A percentile compares a stretch with the other conserved stretches of the same genome.
These are phyloP conservation scores for Phytophthora vignae DNA, from an alignment of 352 stramenopile species.

Conservation along the genomic window DNA sequence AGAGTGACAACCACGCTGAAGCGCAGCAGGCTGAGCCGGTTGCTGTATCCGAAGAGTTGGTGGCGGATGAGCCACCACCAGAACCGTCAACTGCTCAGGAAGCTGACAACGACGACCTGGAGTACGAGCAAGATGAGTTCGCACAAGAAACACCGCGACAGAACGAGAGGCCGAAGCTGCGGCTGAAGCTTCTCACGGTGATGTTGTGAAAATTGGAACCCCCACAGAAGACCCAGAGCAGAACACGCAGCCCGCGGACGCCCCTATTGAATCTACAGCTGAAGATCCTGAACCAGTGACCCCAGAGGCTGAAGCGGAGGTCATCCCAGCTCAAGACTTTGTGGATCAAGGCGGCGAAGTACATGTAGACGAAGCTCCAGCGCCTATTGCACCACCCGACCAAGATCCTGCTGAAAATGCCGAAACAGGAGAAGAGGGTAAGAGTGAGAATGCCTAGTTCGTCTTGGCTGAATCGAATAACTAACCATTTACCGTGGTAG, in stretches of 20 bases:
- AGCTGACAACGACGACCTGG: constrained; percentile 10
- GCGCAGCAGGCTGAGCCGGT: not conserved
- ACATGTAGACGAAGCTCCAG: not conserved
- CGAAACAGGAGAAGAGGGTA: constrained; percentile 16
- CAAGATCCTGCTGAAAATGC: constrained; percentile 3
- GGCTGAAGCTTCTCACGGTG: not conserved
- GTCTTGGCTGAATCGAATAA: not conserved
- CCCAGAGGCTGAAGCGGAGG: not conserved
- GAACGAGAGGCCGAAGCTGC: not conserved
- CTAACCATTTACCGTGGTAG: not conserved
- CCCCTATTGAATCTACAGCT: too few relatives aligned
- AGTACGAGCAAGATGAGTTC: constrained; percentile 34
- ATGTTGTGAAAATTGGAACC: not conserved
- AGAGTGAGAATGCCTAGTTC: not conserved
- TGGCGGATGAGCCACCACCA: not conserved
- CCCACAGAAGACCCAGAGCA: constrained; percentile 1
- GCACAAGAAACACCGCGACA: constrained; percentile 15
- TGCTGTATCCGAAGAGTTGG: constrained; percentile 2
- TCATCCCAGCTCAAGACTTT: not conserved
- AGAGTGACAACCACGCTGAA: not conserved
- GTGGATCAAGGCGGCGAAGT: not conserved
- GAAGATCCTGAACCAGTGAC: not conserved
- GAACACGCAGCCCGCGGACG: not conserved
- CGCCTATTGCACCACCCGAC: not conserved
- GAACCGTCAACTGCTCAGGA: constrained; percentile 2